A percentile compares a stretch with the other conserved stretches of the same genome.
These are phyloP conservation scores for Chrysochromulina tobinii DNA, from an alignment of 78 protist species.

Conservation along the genomic window DNA sequence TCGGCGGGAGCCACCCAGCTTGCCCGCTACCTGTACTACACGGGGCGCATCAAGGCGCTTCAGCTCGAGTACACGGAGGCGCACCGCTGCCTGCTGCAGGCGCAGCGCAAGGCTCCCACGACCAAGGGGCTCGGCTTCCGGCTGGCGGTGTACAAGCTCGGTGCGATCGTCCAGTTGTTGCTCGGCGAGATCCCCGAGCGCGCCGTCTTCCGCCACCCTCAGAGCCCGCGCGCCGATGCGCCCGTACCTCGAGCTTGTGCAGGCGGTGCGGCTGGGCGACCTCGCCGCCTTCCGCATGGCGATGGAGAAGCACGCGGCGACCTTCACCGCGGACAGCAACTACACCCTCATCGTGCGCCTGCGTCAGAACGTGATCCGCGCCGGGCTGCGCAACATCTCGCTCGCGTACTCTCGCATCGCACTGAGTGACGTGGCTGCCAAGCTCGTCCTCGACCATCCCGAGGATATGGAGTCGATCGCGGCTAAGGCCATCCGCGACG, in stretches of 20 bases:
- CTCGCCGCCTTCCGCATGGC: conserved; percentile 62
- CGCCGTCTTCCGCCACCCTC: conserved; percentile 66
- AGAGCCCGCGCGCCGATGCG: conserved; percentile 58
- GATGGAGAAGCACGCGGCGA: conserved; percentile 48
- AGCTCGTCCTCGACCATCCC: conserved; percentile 75
- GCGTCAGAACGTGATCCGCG: conserved; percentile 91
- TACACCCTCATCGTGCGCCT: conserved; percentile 76
- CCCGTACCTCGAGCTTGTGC: conserved; percentile 86
- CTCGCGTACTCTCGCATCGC: conserved; percentile 85
- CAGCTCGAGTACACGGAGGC: conserved; percentile 77
- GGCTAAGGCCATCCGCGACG: conserved; percentile 82
- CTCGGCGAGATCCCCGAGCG: conserved; percentile 95
- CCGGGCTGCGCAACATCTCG: conserved; percentile 84
- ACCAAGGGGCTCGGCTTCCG: conserved; percentile 87
- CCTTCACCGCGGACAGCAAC: conserved; percentile 63
- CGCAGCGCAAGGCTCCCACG: conserved; percentile 95
- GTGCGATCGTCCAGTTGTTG: conserved; percentile 84
- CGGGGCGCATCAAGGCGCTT: conserved; percentile 73
- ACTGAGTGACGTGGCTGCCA: conserved; percentile 66
- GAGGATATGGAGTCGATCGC: conserved; percentile 87
- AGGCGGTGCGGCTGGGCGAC: conserved; percentile 90
- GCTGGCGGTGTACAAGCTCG: conserved; percentile 72
- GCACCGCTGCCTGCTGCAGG: conserved; percentile 63
- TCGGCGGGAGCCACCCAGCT: conserved; percentile 68
- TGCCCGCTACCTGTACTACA: conserved; percentile 90